These are phyloP conservation scores for Lepiota venenata DNA, from an alignment of 768 basidiomycete genomes.

Conservation along the genomic window DNA sequence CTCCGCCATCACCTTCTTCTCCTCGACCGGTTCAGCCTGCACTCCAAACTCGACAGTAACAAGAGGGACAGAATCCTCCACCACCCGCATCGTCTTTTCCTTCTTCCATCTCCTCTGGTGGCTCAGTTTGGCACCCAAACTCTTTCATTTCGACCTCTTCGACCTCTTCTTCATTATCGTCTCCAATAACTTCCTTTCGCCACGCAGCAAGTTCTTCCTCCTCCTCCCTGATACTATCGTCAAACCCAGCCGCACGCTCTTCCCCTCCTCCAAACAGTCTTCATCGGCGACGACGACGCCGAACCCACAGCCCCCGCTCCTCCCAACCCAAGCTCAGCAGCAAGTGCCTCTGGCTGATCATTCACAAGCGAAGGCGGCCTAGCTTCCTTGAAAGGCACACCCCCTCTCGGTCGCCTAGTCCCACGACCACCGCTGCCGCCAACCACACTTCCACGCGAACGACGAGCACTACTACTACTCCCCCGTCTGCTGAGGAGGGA, in stretches of 20 bases:
- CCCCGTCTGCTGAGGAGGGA: slow-evolving; percentile 38
- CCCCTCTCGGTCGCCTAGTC: slow-evolving; percentile 54
- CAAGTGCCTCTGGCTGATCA: slow-evolving; percentile 64
- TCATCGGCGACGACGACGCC: not conserved
- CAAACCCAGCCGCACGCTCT: slow-evolving; percentile 30
- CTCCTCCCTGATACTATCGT: slow-evolving; percentile 32
- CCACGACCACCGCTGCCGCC: slow-evolving; percentile 43
- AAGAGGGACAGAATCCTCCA: not conserved
- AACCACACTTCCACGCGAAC: not conserved
- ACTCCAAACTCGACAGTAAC: slow-evolving; percentile 12
- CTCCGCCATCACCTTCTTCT: slow-evolving; percentile 1
- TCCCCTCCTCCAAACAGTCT: not conserved
- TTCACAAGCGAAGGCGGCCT: slow-evolving; percentile 70
- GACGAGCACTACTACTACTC: slow-evolving; percentile 36
- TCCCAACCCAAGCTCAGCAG: slow-evolving; percentile 51
- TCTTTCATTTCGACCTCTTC: slow-evolving; percentile 25
- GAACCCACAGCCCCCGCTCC: too few relatives aligned
- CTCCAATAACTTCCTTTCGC: slow-evolving; percentile 31
- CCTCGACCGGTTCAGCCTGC: slow-evolving; percentile 3
- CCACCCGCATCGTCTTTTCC: slow-evolving; percentile 4
- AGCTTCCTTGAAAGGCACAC: slow-evolving; percentile 65
- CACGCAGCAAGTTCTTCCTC: slow-evolving; percentile 33
- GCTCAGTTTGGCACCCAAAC: slow-evolving; percentile 33
- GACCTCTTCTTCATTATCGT: slow-evolving; percentile 33
- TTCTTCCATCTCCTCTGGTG: slow-evolving; percentile 36